Evolutionary conservation across 108 stramenopile species (phyloP).

Genomic region (Chaetoceros tenuissimus): DNA sequence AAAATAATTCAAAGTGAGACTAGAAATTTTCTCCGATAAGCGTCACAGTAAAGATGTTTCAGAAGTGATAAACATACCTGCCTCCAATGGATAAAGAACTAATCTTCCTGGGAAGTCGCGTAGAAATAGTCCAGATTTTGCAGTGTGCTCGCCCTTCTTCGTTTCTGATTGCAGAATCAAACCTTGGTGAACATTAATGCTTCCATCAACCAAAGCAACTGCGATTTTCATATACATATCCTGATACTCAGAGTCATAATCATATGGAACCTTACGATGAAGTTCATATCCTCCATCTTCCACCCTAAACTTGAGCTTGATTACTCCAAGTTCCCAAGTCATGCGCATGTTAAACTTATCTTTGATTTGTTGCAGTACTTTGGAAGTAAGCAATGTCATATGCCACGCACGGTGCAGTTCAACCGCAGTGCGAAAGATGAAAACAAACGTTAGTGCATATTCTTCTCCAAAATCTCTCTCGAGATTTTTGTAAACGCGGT

Average conservation of each 20-base stretch:
- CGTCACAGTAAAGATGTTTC: too few species aligned
- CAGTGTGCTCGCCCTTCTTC: conserved; percentile 31
- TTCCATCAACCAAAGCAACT: conserved; percentile 27
- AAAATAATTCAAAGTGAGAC: too few species aligned
- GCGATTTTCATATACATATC: conserved; percentile 35
- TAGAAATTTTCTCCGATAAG: too few species aligned
- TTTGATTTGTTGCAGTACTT: conserved; percentile 32
- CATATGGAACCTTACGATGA: conserved; percentile 37
- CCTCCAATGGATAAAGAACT: conserved; percentile 30
- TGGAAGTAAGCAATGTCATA: conserved; percentile 27
- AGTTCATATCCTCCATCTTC: conserved; percentile 40
- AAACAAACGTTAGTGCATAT: conserved; percentile 30
- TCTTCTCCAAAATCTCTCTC: conserved; percentile 25
- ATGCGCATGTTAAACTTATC: conserved; percentile 25
- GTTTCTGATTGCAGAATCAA: conserved; percentile 28
- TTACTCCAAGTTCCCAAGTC: conserved; percentile 42
- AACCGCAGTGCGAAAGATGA: conserved; percentile 28
- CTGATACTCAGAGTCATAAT: conserved; percentile 44
- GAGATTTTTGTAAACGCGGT: conserved; percentile 23
- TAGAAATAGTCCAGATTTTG: conserved; percentile 25
- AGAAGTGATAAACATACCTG: conserved; percentile 33
- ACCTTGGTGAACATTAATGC: conserved; percentile 32
- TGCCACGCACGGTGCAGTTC: conserved; percentile 50
- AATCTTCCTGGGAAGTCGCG: conserved; percentile 33
- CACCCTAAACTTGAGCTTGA: conserved; percentile 28